Base-by-base conservation (phyloP, 2,329 filamentous ascomycete genomes). In the Pseudogymnoascus pannorum region DNA sequence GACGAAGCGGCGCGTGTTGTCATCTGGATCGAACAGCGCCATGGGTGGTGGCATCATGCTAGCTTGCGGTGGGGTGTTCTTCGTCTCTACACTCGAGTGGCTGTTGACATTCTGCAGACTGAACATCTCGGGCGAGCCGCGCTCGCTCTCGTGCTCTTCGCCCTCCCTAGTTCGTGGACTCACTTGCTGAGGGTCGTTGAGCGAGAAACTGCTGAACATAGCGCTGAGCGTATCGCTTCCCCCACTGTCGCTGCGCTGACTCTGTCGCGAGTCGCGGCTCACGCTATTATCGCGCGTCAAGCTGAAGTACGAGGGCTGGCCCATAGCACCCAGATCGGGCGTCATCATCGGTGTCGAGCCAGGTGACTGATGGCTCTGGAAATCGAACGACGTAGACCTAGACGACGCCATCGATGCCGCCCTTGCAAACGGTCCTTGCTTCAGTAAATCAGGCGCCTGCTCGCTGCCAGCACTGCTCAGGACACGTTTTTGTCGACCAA, bases 21-120 rank as follows among this genome's bases (percentile, higher is more conserved):
- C 94, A 71, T 96, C 89, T 0, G 94, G 94, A 69, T 97, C 92
- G 70, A 97, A 99, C 3, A 99, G 78, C 2, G 93, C 91, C 91
- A 94, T 92, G 4, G 92, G 92, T 22, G 94, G 94, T 18, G 87
- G 87, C 84, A 97, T 89, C 80, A 91, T 91, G 62, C 80, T 83
- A 11, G 84, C 78, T 59, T 83, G 82, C 5, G 86, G 83, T 48
- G 86, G 84, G 0, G 79, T 85, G 60, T 81, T 86, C 62, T 79
- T 80, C n/a, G 79, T 78, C 40, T 81, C 77, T 58, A 66, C 70
- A 63, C 74, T 78, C 1, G 65, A 64, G 54, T 68, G 75, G 48
- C 75, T 80, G 57, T 58, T 67, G 36, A 68, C 63, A 68, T 75
- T 81, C 62, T 88, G 86, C n/a, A 92, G 75, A 3, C 84, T 79